phyloP scores from a whole-genome alignment of 2,329 filamentous ascomycete species.

The Penicillium glabrum region DNA sequence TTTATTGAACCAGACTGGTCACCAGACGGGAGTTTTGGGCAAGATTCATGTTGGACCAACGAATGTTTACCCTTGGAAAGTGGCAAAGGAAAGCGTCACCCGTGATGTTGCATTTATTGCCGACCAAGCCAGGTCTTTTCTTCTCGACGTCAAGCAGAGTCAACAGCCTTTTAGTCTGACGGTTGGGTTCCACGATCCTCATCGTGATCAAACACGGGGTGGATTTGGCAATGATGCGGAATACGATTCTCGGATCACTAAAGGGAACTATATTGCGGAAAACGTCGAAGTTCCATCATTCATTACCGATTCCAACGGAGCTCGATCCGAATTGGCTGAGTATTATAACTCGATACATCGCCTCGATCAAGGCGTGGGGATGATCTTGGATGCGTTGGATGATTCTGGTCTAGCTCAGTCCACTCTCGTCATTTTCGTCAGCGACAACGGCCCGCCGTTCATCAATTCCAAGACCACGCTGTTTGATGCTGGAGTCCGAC shows the following conservation, averaged over 20 bases:
- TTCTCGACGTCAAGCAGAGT: slow-evolving; percentile 32
- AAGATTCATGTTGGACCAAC: slow-evolving; percentile 51
- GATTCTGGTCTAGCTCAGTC: slow-evolving; percentile 25
- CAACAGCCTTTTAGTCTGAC: slow-evolving; percentile 47
- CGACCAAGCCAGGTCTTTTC: slow-evolving; percentile 40
- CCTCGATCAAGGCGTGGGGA: slow-evolving; percentile 44
- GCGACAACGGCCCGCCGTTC: slow-evolving; percentile 53
- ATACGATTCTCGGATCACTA: slow-evolving; percentile 24
- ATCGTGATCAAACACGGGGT: slow-evolving; percentile 43
- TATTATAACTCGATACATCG: slow-evolving; percentile 47
- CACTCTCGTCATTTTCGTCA: slow-evolving; percentile 50
- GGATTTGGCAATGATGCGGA: slow-evolving; percentile 48
- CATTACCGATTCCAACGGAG: slow-evolving; percentile 42
- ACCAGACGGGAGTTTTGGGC: slow-evolving; percentile 50
- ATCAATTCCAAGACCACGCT: slow-evolving; percentile 54
- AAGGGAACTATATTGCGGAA: slow-evolving; percentile 26
- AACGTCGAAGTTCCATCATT: slow-evolving; percentile 45
- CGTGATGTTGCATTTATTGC: slow-evolving; percentile 47
- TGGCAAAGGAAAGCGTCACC: slow-evolving; percentile 41
- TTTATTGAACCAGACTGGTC: slow-evolving; percentile 41
- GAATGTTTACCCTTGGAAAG: slow-evolving; percentile 45
- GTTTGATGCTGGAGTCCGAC: slow-evolving; percentile 48
- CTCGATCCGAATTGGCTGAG: slow-evolving; percentile 44
- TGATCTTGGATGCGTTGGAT: slow-evolving; percentile 39
- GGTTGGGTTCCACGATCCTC: slow-evolving; percentile 49